These are phyloP conservation scores for Cystobasidium pallidum DNA, from an alignment of 1,284 basidiomycete species.

Conservation along the genomic window DNA sequence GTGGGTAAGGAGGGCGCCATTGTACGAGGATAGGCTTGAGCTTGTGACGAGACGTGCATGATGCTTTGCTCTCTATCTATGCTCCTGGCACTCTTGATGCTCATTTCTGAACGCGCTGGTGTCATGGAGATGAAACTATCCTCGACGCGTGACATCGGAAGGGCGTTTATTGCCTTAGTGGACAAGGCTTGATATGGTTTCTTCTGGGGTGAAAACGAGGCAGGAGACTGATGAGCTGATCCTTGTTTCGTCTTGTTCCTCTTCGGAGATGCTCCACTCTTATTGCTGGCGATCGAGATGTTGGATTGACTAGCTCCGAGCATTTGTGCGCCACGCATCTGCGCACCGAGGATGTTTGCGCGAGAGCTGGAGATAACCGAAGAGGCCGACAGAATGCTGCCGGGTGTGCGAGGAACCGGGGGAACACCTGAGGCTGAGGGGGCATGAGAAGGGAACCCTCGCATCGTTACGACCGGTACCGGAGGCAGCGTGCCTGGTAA, in stretches of 20 bases:
- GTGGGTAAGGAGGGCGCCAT: not conserved
- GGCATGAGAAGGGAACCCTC: conserved; percentile 4
- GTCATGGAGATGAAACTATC: conserved; percentile 43
- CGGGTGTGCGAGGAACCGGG: not conserved
- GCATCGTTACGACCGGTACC: not conserved
- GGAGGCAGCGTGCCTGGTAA: conserved; percentile 6
- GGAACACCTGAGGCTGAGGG: not conserved
- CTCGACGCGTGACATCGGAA: conserved; percentile 18
- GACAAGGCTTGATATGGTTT: not conserved
- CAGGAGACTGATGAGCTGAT: not conserved
- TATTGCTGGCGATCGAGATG: conserved; percentile 4
- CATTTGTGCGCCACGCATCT: conserved; percentile 2
- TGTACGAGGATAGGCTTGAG: not conserved
- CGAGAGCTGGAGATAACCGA: conserved; percentile 1
- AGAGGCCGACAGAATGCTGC: not conserved
- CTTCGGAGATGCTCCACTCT: not conserved
- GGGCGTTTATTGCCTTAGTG: not conserved
- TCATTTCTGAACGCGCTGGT: conserved; percentile 29
- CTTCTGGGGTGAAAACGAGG: not conserved
- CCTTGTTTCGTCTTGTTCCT: not conserved
- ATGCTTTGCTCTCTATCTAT: conserved; percentile 19
- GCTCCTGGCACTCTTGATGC: conserved; percentile 24
- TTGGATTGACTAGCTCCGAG: conserved; percentile 12
- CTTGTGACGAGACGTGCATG: not conserved
- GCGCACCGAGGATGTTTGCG: conserved; percentile 4